Evolutionary conservation across 805 yeast genomes (phyloP).

Genomic region (Schizosaccharomyces lindneri): DNA sequence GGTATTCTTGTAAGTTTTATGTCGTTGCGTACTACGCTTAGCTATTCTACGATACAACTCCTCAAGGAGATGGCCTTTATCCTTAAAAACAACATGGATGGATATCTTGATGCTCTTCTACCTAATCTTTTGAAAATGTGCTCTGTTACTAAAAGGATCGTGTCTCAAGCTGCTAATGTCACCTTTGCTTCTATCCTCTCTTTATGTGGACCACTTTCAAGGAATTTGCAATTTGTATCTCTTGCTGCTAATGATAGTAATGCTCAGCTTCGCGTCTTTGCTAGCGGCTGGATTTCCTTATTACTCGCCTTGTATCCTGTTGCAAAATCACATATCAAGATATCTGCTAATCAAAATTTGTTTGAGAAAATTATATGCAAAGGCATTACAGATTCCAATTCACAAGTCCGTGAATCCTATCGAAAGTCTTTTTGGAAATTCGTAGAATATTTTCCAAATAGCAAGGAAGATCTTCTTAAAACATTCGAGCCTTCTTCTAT

Average conservation of each 20-base stretch:
- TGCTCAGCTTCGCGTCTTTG: slow-evolving; percentile 40
- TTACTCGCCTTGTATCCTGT: slow-evolving; percentile 27
- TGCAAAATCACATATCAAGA: slow-evolving; percentile 13
- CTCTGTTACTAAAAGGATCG: slow-evolving; percentile 36
- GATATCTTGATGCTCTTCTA: slow-evolving; percentile 24
- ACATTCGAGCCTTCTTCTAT: background rate
- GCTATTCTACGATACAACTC: slow-evolving; percentile 49
- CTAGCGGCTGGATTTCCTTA: slow-evolving; percentile 47
- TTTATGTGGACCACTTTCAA: slow-evolving; percentile 28
- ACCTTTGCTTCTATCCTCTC: slow-evolving; percentile 19
- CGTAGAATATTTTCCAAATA: slow-evolving; percentile 26
- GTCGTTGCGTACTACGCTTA: slow-evolving; percentile 67
- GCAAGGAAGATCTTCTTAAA: slow-evolving; percentile 19
- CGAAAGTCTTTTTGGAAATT: slow-evolving; percentile 53
- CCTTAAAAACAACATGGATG: slow-evolving; percentile 10
- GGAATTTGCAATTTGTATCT: slow-evolving; percentile 26
- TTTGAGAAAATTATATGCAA: slow-evolving; percentile 28
- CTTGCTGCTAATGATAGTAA: slow-evolving; percentile 42
- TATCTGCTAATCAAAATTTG: slow-evolving; percentile 17
- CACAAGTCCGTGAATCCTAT: slow-evolving; percentile 51
- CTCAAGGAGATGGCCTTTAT: slow-evolving; percentile 31
- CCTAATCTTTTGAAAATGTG: slow-evolving; percentile 28
- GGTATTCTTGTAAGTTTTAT: slow-evolving; percentile 38
- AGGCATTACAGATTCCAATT: slow-evolving; percentile 57
- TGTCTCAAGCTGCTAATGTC: slow-evolving; percentile 32